Percentiles rank a stretch among this genome's conserved stretches.
Evolutionary conservation across 2,329 filamentous ascomycete species (phyloP).

Genomic region (Gaeumannomyces tritici): DNA sequence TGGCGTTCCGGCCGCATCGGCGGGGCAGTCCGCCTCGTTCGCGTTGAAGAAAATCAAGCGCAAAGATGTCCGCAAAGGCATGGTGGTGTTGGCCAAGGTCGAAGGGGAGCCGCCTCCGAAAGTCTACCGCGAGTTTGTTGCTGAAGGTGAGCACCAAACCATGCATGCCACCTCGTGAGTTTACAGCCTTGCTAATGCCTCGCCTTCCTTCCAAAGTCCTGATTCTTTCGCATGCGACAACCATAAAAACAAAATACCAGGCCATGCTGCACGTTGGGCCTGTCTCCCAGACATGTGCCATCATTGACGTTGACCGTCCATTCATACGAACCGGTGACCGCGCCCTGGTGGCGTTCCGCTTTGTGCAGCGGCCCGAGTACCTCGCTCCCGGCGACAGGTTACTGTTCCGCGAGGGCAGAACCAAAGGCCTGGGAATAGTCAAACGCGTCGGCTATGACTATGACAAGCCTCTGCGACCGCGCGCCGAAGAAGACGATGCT

Average conservation of each 20-base stretch:
- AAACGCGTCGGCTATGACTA: constrained; percentile 84
- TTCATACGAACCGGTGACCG: constrained; percentile 91
- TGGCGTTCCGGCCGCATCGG: constrained; percentile 74
- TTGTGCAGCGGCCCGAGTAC: constrained; percentile 91
- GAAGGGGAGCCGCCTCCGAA: constrained; percentile 62
- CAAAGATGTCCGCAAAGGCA: constrained; percentile 93
- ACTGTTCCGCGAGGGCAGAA: constrained; percentile 87
- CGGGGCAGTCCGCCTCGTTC: constrained; percentile 88
- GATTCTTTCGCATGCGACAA: constrained; percentile 91
- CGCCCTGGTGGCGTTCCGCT: constrained; percentile 89
- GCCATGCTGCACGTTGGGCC: constrained; percentile 97
- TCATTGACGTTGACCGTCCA: constrained; percentile 94
- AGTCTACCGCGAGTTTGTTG: constrained; percentile 67
- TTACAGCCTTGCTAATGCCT: background rate
- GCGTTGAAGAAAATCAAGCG: constrained; percentile 78
- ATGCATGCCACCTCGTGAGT: background rate
- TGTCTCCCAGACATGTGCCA: constrained; percentile 89
- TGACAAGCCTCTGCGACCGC: constrained; percentile 28
- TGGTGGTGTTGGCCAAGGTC: constrained; percentile 85
- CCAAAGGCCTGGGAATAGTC: constrained; percentile 91
- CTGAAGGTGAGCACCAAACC: constrained; percentile 47
- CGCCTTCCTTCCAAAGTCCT: constrained; percentile 50
- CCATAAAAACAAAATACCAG: constrained; percentile 94
- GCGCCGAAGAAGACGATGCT: background rate
- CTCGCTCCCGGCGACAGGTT: constrained; percentile 80